phyloP scores from a whole-genome alignment of 2,329 filamentous ascomycete genomes.

The Fusarium newnesense region DNA sequence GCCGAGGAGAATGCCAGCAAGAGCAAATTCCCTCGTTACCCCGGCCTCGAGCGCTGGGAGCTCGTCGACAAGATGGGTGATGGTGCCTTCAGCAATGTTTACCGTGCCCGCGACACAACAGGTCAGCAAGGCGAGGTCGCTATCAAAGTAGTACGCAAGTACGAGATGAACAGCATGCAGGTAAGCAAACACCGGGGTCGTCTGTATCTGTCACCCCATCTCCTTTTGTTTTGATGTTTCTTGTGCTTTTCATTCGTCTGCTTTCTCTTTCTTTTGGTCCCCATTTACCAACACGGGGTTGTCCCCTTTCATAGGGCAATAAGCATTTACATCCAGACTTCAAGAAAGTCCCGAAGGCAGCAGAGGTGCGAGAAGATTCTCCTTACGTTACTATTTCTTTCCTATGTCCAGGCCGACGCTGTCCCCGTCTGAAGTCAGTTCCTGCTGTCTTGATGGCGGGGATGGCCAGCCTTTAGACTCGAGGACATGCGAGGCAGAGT shows the following conservation, averaged over 20 bases:
- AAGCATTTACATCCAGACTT: slow-evolving; percentile 96
- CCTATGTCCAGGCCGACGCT: slow-evolving; percentile 24
- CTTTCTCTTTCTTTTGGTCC: slow-evolving; percentile 36
- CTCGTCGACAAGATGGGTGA: slow-evolving; percentile 98
- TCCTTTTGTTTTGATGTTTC: slow-evolving; percentile 33
- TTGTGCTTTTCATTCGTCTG: neutral
- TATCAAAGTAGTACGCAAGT: slow-evolving; percentile 99
- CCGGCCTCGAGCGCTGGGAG: slow-evolving; percentile 71
- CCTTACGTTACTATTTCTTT: slow-evolving; percentile 44
- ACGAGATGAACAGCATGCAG: slow-evolving; percentile 98
- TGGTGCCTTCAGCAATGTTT: slow-evolving; percentile 98
- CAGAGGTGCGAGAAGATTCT: slow-evolving; percentile 83
- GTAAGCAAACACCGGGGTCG: slow-evolving; percentile 68
- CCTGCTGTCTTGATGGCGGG: slow-evolving; percentile 25
- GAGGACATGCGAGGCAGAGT: slow-evolving; percentile 27
- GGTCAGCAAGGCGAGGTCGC: slow-evolving; percentile 83
- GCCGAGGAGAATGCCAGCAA: slow-evolving; percentile 90
- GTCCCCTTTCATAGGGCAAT: slow-evolving; percentile 74
- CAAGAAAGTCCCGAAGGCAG: slow-evolving; percentile 92
- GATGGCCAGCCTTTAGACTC: slow-evolving; percentile 33
- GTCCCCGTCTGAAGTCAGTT: slow-evolving; percentile 39
- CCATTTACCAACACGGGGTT: slow-evolving; percentile 65
- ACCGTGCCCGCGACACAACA: slow-evolving; percentile 81
- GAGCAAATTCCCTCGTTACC: slow-evolving; percentile 79
- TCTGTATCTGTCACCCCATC: slow-evolving; percentile 38